A percentile compares a stretch with the other conserved stretches of the same genome.
These are phyloP conservation scores for Stipa capillata DNA, from an alignment of 176 grass and related monocot genomes.

Conservation along the genomic window DNA sequence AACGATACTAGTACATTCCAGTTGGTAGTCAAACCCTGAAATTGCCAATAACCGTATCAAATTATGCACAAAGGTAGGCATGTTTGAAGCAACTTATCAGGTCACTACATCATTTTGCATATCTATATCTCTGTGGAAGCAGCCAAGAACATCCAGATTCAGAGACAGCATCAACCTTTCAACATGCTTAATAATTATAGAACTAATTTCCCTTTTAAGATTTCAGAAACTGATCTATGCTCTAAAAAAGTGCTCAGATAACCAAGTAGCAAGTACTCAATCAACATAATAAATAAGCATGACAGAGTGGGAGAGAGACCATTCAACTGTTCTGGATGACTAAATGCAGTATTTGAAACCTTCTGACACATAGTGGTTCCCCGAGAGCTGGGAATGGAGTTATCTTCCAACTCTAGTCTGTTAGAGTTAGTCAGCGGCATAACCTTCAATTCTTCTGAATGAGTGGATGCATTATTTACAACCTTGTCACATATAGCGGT, in stretches of 20 bases:
- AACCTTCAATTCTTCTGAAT: not conserved
- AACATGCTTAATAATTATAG: not conserved
- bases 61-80: not conserved
- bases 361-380: slow-evolving; percentile 13
- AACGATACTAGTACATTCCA: slow-evolving; percentile 4
- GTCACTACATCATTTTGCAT: not conserved
- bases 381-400: not conserved
- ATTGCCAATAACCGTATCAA: not conserved
- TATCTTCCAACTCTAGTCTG: slow-evolving; percentile 15
- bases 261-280: too few relatives aligned
- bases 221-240: not conserved
- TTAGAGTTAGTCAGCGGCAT: not conserved
- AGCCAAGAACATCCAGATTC: not conserved
- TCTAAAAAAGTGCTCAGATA: slow-evolving; percentile 5
- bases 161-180: not conserved
- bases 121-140: not conserved
- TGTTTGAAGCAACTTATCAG: not conserved
- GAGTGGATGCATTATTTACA: not conserved
- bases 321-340: slow-evolving; percentile 21
- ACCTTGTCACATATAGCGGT: not conserved
- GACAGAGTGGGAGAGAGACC: slow-evolving; percentile 12
- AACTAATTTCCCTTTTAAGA: not conserved
- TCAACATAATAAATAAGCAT: too few relatives aligned
- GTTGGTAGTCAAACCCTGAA: slow-evolving; percentile 11
- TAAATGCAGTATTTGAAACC: not conserved